phyloP scores from a whole-genome alignment of 371 early-diverging fungal species.

The Syncephalastrum contaminatum region DNA sequence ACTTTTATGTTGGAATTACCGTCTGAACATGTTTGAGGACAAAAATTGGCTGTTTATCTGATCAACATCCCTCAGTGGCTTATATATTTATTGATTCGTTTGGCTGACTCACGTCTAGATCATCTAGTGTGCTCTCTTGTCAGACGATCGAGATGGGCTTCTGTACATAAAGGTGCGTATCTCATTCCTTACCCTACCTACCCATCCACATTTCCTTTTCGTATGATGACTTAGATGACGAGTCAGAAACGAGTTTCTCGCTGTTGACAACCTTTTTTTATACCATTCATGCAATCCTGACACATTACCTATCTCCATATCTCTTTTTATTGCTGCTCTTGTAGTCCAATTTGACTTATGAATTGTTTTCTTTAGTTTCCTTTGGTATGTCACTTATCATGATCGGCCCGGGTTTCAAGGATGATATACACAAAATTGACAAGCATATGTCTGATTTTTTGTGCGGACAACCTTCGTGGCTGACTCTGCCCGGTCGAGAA shows the following conservation, averaged over 20 bases:
- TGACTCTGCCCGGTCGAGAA: too few species aligned
- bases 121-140: too few species aligned
- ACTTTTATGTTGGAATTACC: slow-evolving; percentile 53
- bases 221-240: slow-evolving; percentile 68
- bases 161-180: too few species aligned
- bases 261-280: slow-evolving; percentile 59
- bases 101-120: too few species aligned
- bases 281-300: slow-evolving; percentile 65
- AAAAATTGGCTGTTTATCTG: slow-evolving; percentile 47
- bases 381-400: slow-evolving; percentile 2
- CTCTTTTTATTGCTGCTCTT: slow-evolving; percentile 11
- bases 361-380: not conserved
- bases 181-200: too few species aligned
- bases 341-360: slow-evolving; percentile 17
- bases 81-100: too few species aligned
- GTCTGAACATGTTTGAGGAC: slow-evolving; percentile 41
- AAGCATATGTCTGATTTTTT: slow-evolving; percentile 68
- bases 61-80: slow-evolving; percentile 12
- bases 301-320: slow-evolving; percentile 10
- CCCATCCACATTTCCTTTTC: too few species aligned
- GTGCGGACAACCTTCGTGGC: slow-evolving; percentile 19
- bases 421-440: slow-evolving; percentile 49
- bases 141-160: too few species aligned
- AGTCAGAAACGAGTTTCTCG: slow-evolving; percentile 69
- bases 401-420: slow-evolving; percentile 9